Conservation (phyloP, 208 protist genomes). For the Trypanosoma rangeli region DNA sequence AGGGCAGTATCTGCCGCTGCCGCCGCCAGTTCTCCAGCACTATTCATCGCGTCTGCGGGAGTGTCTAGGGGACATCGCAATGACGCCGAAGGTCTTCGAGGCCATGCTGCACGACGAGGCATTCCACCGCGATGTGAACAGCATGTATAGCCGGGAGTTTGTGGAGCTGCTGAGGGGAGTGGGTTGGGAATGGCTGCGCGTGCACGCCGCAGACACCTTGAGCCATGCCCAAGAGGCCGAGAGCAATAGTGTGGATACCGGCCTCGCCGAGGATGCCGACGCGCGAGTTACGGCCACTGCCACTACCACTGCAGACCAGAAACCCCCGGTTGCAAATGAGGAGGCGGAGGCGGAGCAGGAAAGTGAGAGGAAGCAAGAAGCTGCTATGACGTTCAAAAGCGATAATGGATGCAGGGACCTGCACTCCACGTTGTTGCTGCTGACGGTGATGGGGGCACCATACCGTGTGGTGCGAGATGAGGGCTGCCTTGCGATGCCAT, state of each 20-base stretch:
- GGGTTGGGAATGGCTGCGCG: constrained; percentile 60
- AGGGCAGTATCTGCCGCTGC: constrained; percentile 19
- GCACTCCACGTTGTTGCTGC: constrained; percentile 50
- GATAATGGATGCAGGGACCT: constrained; percentile 40
- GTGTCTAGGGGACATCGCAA: constrained; percentile 8
- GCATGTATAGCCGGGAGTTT: constrained; percentile 41
- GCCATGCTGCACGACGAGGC: constrained; percentile 63
- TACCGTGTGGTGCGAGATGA: constrained; percentile 61
- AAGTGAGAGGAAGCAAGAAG: background rate
- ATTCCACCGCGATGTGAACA: constrained; percentile 62
- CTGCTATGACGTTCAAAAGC: too few species aligned
- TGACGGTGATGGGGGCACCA: constrained; percentile 50
- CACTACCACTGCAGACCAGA: constrained; percentile 9
- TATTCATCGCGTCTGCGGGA: constrained; percentile 15
- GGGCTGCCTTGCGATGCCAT: constrained; percentile 41
- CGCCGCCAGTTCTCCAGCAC: constrained; percentile 19
- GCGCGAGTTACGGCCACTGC: background rate
- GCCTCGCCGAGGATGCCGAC: background rate
- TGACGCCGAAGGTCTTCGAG: constrained; percentile 37
- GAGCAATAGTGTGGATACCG: background rate
- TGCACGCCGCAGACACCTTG: constrained; percentile 37
- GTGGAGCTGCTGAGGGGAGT: constrained; percentile 54
- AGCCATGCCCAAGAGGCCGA: constrained; percentile 3
- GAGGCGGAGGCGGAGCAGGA: background rate
- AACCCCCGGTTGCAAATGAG: background rate